These are phyloP conservation scores for Grosmannia serpens DNA, from an alignment of 2,329 filamentous ascomycete species.

Conservation along the genomic window DNA sequence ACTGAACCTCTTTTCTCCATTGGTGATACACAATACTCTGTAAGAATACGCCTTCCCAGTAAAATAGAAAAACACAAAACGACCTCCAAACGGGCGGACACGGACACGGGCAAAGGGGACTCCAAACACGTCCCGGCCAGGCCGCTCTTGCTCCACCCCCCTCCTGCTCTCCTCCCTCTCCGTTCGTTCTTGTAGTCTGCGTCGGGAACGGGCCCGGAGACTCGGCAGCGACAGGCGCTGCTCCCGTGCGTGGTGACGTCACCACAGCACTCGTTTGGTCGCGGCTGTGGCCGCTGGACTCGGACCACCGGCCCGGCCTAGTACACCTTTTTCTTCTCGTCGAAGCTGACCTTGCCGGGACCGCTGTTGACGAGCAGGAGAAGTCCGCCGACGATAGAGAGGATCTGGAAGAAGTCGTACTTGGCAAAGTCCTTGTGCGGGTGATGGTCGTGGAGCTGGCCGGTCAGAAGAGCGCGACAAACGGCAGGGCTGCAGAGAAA, in stretches of 20 bases:
- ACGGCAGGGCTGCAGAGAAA: slow-evolving; percentile 12
- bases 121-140: neutral
- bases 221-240: neutral
- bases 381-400: slow-evolving; percentile 95
- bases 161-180: neutral
- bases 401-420: slow-evolving; percentile 99
- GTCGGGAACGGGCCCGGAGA: no score
- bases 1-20: no score
- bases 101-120: neutral
- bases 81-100: no score
- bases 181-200: neutral
- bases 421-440: slow-evolving; percentile 99
- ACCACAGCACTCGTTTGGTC: no score
- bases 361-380: slow-evolving; percentile 97
- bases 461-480: slow-evolving; percentile 15
- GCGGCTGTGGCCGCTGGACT: no score
- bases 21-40: neutral
- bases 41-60: neutral
- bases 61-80: neutral
- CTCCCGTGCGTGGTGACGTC: neutral
- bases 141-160: neutral
- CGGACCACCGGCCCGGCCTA: slow-evolving; percentile 28
- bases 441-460: slow-evolving; percentile 86
- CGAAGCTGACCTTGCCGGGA: slow-evolving; percentile 92
- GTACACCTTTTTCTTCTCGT: slow-evolving; percentile 99